Evolutionary conservation across 345 rosid species (phyloP).

Genomic region (Aquilaria sinensis): DNA sequence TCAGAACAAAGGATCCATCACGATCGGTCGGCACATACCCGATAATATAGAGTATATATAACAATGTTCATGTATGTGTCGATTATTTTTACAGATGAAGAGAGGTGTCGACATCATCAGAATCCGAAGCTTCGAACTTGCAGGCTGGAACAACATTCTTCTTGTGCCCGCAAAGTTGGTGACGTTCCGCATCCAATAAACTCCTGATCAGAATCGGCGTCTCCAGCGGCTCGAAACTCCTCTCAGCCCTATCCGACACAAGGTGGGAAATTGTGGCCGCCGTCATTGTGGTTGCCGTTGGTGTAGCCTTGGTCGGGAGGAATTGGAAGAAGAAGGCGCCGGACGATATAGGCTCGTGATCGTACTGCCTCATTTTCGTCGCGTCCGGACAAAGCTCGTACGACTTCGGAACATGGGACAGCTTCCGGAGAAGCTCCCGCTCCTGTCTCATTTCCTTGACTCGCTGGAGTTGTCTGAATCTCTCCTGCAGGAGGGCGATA

Average conservation of each 20-base stretch:
- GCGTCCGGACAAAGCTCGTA: background rate
- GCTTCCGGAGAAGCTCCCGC: conserved; percentile 34
- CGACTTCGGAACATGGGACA: background rate
- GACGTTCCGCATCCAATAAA: no score
- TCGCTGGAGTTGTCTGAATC: conserved; percentile 57
- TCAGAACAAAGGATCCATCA: no score
- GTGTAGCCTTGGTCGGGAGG: conserved; percentile 24
- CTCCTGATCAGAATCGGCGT: background rate
- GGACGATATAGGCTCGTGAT: background rate
- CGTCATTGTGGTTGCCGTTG: conserved; percentile 10
- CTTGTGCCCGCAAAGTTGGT: no score
- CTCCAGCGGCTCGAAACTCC: conserved; percentile 9
- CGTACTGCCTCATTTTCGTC: conserved; percentile 25
- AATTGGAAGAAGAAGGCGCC: conserved; percentile 34
- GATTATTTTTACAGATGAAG: conserved; percentile 47
- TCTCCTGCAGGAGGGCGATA: conserved; percentile 68
- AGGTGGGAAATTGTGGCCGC: conserved; percentile 13
- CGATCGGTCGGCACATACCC: no score
- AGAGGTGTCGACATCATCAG: conserved; percentile 61
- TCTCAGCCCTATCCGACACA: conserved; percentile 14
- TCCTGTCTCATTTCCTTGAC: conserved; percentile 61
- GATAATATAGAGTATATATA: no score
- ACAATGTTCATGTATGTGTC: background rate
- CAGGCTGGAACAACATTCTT: conserved; percentile 1
- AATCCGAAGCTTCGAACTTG: conserved; percentile 13